These are phyloP conservation scores for Rhodocollybia butyracea DNA, from an alignment of 768 basidiomycete genomes.

Conservation along the genomic window DNA sequence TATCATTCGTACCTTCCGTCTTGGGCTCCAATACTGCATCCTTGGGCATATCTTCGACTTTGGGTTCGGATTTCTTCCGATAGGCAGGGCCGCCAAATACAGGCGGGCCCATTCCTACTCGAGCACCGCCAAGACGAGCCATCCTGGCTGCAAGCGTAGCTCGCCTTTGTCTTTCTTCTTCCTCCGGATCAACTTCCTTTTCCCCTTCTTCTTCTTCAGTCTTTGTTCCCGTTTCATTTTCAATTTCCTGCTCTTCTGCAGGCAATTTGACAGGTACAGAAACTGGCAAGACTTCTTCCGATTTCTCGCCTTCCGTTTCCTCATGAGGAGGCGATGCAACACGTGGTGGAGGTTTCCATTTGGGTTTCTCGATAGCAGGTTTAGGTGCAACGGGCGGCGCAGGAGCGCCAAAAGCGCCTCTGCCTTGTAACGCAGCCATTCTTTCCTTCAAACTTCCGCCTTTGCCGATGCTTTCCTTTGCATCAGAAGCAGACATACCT, in stretches of 20 bases:
- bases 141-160: constrained; percentile 90
- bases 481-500: constrained; percentile 82
- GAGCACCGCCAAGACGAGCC: constrained; percentile 86
- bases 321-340: constrained; percentile 41
- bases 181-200: constrained; percentile 48
- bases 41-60: not conserved
- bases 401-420: constrained; percentile 72
- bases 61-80: constrained; percentile 25
- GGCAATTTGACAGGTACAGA: not conserved
- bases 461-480: constrained; percentile 79
- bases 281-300: constrained; percentile 14
- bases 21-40: not conserved
- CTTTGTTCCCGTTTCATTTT: constrained; percentile 16
- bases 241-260: constrained; percentile 11
- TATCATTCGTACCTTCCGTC: not conserved
- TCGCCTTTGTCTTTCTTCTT: constrained; percentile 74
- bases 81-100: constrained; percentile 52
- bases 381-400: constrained; percentile 50
- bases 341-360: constrained; percentile 81
- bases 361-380: constrained; percentile 66
- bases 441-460: constrained; percentile 86
- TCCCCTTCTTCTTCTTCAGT: constrained; percentile 14
- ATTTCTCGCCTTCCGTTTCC: constrained; percentile 25
- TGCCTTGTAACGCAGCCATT: constrained; percentile 91
- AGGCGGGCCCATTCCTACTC: constrained; percentile 77